A percentile compares a stretch with the other conserved stretches of the same genome.
phyloP scores from a whole-genome alignment of 306 rosid genomes.

The Prinsepia uniflora region DNA sequence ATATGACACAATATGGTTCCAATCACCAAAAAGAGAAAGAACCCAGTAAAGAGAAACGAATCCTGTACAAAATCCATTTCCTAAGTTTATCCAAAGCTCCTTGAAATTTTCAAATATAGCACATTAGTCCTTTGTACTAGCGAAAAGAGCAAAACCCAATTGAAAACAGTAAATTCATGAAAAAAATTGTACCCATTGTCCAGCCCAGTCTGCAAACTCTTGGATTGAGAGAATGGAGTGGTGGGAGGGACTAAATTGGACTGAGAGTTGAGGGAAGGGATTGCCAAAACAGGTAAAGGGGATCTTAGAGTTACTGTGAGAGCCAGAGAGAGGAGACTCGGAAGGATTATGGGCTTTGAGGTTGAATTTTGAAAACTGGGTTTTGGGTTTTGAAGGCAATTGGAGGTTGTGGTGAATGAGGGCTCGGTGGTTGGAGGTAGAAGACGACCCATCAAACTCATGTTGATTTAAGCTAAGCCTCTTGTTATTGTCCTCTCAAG shows the following conservation, averaged over 20 bases:
- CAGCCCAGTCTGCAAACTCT: conserved; percentile 57
- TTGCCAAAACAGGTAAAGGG: conserved; percentile 63
- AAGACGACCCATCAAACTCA: conserved; percentile 43
- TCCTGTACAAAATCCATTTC: background rate
- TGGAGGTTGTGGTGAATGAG: conserved; percentile 19
- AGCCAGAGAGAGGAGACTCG: conserved; percentile 63
- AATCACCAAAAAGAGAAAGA: background rate
- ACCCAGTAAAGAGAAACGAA: background rate
- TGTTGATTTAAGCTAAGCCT: conserved; percentile 26
- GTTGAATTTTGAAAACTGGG: conserved; percentile 23
- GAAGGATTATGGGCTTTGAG: conserved; percentile 31
- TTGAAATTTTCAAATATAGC: background rate
- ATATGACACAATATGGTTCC: background rate
- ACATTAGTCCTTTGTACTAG: background rate
- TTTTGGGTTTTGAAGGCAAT: conserved; percentile 29
- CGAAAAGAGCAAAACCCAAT: background rate
- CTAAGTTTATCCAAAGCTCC: background rate
- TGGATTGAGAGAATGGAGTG: conserved; percentile 88
- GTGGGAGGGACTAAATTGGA: conserved; percentile 59
- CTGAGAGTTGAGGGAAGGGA: conserved; percentile 64
- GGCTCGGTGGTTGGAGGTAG: conserved; percentile 33
- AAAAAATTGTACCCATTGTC: conserved; percentile 62
- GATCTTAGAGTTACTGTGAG: conserved; percentile 54
- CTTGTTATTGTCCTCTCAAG: conserved; percentile 1
- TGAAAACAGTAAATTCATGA: background rate